Conservation (phyloP, 1,139 yeast species). For the Suhomyces maxii region DNA sequence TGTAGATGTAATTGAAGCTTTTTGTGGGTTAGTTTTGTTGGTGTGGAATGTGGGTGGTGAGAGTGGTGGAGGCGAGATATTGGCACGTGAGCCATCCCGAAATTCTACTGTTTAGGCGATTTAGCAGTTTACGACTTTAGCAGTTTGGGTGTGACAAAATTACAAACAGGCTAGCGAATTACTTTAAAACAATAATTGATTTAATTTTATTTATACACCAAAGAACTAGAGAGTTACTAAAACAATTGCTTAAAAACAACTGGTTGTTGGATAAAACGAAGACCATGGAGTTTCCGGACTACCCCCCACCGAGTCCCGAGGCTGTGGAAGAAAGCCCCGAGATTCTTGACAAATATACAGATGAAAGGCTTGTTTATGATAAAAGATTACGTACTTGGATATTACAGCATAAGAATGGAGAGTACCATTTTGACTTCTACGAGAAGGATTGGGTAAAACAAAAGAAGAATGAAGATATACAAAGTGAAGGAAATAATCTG, state of each 20-base stretch:
- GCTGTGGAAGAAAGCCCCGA: slow-evolving; percentile 3
- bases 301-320: slow-evolving; percentile 11
- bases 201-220: too few species aligned
- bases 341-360: slow-evolving; percentile 15
- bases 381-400: slow-evolving; percentile 26
- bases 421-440: slow-evolving; percentile 25
- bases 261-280: too few species aligned
- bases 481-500: not conserved
- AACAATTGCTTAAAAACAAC: too few species aligned
- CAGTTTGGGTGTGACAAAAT: too few species aligned
- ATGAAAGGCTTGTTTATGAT: slow-evolving; percentile 32
- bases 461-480: slow-evolving; percentile 6
- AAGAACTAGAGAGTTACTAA: too few species aligned
- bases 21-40: too few species aligned
- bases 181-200: too few species aligned
- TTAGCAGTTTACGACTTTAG: too few species aligned
- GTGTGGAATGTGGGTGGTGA: too few species aligned
- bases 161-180: too few species aligned
- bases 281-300: not conserved
- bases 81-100: not conserved
- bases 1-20: not conserved
- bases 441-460: slow-evolving; percentile 24
- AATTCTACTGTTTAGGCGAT: too few species aligned
- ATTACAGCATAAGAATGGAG: slow-evolving; percentile 20
- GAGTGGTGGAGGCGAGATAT: too few species aligned